Base-by-base conservation (phyloP, 1,284 basidiomycete genomes). In the Trichosporon ovoides region DNA sequence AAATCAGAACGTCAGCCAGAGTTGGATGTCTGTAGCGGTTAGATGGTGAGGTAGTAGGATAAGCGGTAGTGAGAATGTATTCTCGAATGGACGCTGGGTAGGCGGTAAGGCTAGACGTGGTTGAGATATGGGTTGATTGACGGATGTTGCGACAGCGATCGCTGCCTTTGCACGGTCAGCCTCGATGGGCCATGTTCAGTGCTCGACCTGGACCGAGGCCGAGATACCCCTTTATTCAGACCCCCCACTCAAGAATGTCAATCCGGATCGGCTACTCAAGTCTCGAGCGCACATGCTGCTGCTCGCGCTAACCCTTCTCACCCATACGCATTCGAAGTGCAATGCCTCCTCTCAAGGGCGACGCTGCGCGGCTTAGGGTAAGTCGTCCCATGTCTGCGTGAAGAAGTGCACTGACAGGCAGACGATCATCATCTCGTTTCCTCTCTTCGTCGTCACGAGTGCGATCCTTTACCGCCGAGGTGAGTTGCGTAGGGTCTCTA, bases 361-460 rank as follows among this genome's bases (percentile, higher is more conserved):
- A 75, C 58, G 74, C 73, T 20, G 71, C 71, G 52, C 67, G 74
- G 3, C 51, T 75, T 36, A 57, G 72, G 40, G 70, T 75, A 35
- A 63, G 68, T 50, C 20, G 31, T 3, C 28, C 2, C 12, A 40
- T 38, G 7, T 7, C 10, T 18, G 20, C 14, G 13, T 40, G 38
- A 14, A 3, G 16, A 24, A 16, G 10, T 28, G 46, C 35, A 37
- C 53, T 58, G 56, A 61, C 53, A 14, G 16, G 3, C 50, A 75
- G 73, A 72, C 67, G 2, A 74, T 77, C 59, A 72, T 77, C 63
- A 66, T 77, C 38, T 69, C 75, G 6, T 71, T 75, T 51, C 75
- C 75, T 7, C 24, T 77, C 2, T 65, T 77, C 12, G 70, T 75
- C 3, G 74, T 71, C 7, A 77, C 75, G 5, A 67, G 71, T 9